A percentile compares a stretch with the other conserved stretches of the same genome.
phyloP scores from a whole-genome alignment of 208 protist species.

The Leishmania turanica region DNA sequence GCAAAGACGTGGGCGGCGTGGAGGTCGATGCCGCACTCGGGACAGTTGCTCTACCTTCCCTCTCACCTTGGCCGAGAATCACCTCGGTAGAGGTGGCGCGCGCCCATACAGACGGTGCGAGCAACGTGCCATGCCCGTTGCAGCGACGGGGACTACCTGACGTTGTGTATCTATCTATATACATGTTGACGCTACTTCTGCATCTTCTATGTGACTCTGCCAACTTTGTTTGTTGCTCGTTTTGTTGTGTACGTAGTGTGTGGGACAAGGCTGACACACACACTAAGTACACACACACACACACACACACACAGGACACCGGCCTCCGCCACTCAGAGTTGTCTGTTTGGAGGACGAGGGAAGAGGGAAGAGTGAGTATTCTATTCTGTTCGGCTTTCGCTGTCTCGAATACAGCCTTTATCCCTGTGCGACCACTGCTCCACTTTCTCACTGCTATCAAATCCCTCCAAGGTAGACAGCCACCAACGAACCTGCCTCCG shows the following conservation, averaged over 20 bases:
- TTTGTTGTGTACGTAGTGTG: neutral
- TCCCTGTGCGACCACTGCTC: neutral
- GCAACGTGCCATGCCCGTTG: neutral
- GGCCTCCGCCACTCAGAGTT: neutral
- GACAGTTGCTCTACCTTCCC: slow-evolving; percentile 7
- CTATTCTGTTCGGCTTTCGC: neutral
- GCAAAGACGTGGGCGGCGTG: slow-evolving; percentile 33
- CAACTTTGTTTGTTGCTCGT: neutral
- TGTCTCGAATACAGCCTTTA: neutral
- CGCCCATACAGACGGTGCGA: neutral
- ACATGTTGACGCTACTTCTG: neutral
- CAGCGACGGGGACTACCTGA: neutral
- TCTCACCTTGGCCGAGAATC: neutral
- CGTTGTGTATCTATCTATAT: neutral
- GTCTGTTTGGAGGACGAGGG: neutral
- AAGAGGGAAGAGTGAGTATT: neutral
- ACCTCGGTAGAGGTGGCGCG: neutral
- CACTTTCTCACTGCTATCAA: neutral
- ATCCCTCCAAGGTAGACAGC: neutral
- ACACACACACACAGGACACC: neutral
- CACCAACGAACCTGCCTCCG: neutral
- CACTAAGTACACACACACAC: neutral
- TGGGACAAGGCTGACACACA: neutral
- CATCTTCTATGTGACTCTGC: neutral
- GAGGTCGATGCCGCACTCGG: slow-evolving; percentile 7